Conservation (phyloP, 768 basidiomycete species). For the Phylloporus sp. region DNA sequence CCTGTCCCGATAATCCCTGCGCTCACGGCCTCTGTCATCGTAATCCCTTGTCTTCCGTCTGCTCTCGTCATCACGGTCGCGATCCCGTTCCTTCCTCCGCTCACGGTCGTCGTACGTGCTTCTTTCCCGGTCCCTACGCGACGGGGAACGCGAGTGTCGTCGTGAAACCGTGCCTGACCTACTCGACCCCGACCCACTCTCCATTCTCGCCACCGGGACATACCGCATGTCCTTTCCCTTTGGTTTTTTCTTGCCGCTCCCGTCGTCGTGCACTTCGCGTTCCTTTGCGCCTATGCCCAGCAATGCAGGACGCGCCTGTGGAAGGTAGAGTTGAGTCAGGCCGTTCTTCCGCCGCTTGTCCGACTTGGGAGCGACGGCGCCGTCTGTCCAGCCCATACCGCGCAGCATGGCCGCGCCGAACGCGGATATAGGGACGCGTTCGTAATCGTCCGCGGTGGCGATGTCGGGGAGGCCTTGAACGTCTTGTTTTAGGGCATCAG, state of each 20-base stretch:
- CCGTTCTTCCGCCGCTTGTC: slow-evolving; percentile 52
- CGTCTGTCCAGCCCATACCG: slow-evolving; percentile 96
- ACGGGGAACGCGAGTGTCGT: slow-evolving; percentile 48
- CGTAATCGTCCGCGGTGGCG: slow-evolving; percentile 81
- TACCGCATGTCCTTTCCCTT: slow-evolving; percentile 64
- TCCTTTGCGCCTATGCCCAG: slow-evolving; percentile 95
- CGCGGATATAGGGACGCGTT: slow-evolving; percentile 83
- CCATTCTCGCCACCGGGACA: slow-evolving; percentile 74
- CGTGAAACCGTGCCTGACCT: slow-evolving; percentile 41
- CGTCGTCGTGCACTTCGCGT: slow-evolving; percentile 65
- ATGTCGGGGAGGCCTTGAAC: slow-evolving; percentile 71
- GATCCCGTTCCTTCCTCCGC: slow-evolving; percentile 10
- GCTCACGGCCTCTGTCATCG: slow-evolving; percentile 14
- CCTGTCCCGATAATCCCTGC: slow-evolving; percentile 9
- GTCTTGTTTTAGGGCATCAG: slow-evolving; percentile 82
- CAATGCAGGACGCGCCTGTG: slow-evolving; percentile 75
- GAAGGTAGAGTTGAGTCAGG: slow-evolving; percentile 73
- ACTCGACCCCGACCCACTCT: slow-evolving; percentile 39
- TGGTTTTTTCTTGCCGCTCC: slow-evolving; percentile 50
- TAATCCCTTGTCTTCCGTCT: slow-evolving; percentile 10
- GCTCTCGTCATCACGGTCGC: slow-evolving; percentile 10
- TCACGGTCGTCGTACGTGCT: slow-evolving; percentile 14
- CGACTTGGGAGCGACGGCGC: slow-evolving; percentile 57
- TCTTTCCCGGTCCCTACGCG: slow-evolving; percentile 15
- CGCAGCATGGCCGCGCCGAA: slow-evolving; percentile 91